These are phyloP conservation scores for Helicocarpus griseus DNA, from an alignment of 2,329 filamentous ascomycete genomes.

Conservation along the genomic window DNA sequence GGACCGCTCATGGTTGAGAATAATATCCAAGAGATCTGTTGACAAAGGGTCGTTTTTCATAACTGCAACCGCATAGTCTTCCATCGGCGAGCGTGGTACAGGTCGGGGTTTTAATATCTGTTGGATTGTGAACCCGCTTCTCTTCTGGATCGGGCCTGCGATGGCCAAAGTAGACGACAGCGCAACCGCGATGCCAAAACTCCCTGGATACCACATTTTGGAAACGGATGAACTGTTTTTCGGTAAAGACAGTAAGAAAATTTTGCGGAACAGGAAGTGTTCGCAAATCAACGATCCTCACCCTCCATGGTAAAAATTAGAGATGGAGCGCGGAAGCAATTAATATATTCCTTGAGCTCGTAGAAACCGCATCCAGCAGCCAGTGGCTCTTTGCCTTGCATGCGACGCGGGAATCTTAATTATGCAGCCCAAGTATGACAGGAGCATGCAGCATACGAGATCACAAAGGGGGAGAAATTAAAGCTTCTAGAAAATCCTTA, in stretches of 20 bases:
- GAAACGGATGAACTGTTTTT: no score
- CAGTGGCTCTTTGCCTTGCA: neutral
- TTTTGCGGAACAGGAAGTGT: neutral
- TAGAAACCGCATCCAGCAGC: neutral
- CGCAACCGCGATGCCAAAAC: neutral
- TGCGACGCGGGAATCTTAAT: neutral
- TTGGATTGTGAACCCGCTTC: conserved; percentile 1
- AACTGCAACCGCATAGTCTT: neutral
- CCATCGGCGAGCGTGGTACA: neutral
- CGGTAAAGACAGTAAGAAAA: neutral
- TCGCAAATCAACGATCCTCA: neutral
- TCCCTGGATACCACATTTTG: neutral
- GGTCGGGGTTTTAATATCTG: neutral
- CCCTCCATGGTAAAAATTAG: neutral
- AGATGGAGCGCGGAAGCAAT: neutral
- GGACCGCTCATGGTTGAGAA: neutral
- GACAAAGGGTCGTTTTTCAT: neutral
- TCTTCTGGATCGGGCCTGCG: conserved; percentile 7
- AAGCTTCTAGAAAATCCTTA: neutral
- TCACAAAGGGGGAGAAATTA: neutral
- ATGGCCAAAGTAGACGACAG: conserved; percentile 1
- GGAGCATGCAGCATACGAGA: neutral
- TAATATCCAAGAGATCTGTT: neutral
- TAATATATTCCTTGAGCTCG: neutral
- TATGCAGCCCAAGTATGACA: neutral